Percentiles rank a stretch among this genome's conserved stretches.
phyloP scores from a whole-genome alignment of 1,139 yeast genomes.

The Debaryomycetaceae sp. region DNA sequence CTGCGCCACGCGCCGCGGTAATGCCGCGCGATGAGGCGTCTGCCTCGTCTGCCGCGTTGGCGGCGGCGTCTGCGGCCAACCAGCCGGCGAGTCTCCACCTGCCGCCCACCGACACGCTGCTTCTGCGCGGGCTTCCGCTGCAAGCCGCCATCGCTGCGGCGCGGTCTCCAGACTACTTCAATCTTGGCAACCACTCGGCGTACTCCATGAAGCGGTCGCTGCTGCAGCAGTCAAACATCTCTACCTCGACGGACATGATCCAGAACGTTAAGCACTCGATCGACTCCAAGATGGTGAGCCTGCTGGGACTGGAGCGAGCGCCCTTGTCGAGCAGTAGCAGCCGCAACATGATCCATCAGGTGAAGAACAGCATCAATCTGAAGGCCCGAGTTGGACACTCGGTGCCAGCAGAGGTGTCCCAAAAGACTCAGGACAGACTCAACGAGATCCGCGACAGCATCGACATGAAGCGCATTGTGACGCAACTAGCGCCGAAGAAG shows the following conservation, averaged over 20 bases:
- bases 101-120: too few species aligned
- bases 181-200: too few species aligned
- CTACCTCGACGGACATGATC: constrained; percentile 27
- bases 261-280: constrained; percentile 23
- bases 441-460: constrained; percentile 26
- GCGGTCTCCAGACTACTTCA: constrained; percentile 1
- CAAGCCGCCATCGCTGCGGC: constrained; percentile 1
- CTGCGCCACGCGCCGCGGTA: too few species aligned
- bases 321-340: too few species aligned
- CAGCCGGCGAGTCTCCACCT: too few species aligned
- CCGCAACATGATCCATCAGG: constrained; percentile 10
- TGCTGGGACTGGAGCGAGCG: too few species aligned
- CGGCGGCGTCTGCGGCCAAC: constrained; percentile 5
- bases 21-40: too few species aligned
- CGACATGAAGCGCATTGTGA: constrained; percentile 20
- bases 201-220: too few species aligned
- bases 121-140: constrained; percentile 4
- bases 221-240: constrained; percentile 10
- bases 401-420: constrained; percentile 9
- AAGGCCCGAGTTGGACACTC: constrained; percentile 14
- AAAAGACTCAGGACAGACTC: constrained; percentile 14
- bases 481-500: too few species aligned
- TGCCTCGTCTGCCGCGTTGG: constrained; percentile 4
- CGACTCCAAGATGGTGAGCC: constrained; percentile 15
- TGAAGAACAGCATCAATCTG: constrained; percentile 23